Conservation (phyloP, 1,284 basidiomycete genomes). For the Mycosarcoma maydis region DNA sequence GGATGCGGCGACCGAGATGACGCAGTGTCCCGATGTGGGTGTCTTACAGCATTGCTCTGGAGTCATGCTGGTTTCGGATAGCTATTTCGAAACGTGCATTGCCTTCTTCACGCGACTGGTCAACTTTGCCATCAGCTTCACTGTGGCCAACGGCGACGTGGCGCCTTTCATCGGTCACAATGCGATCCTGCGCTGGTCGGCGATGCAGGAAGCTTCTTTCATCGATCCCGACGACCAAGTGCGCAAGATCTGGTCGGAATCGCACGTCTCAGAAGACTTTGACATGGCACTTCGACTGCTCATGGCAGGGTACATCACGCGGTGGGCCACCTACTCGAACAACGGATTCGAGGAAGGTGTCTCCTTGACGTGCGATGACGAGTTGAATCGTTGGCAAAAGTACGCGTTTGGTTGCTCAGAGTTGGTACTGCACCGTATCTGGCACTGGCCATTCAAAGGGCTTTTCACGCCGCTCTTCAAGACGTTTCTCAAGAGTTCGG, state of each 20-base stretch:
- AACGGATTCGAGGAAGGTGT: conserved; percentile 87
- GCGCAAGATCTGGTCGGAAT: conserved; percentile 82
- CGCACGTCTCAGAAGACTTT: conserved; percentile 84
- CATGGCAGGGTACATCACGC: conserved; percentile 74
- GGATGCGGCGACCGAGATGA: conserved; percentile 82
- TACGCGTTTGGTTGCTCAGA: conserved; percentile 78
- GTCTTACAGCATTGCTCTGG: conserved; percentile 84
- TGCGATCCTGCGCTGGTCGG: conserved; percentile 84
- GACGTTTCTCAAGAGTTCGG: conserved; percentile 74
- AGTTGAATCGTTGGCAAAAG: conserved; percentile 85
- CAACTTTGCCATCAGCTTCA: conserved; percentile 67
- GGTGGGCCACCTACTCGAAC: conserved; percentile 84
- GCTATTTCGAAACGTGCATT: conserved; percentile 87
- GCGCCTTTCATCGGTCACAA: conserved; percentile 88
- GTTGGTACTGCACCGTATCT: conserved; percentile 67
- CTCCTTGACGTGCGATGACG: conserved; percentile 77
- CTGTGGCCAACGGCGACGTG: conserved; percentile 65
- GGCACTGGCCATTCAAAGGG: conserved; percentile 77
- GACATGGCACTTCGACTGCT: conserved; percentile 74
- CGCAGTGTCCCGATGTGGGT: conserved; percentile 78
- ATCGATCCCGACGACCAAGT: conserved; percentile 72
- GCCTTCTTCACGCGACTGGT: conserved; percentile 73
- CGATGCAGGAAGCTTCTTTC: conserved; percentile 78
- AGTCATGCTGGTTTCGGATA: conserved; percentile 84
- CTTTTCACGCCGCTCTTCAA: conserved; percentile 81